These are phyloP conservation scores for Coemansia asiatica DNA, from an alignment of 192 early-diverging fungal species.

Conservation along the genomic window DNA sequence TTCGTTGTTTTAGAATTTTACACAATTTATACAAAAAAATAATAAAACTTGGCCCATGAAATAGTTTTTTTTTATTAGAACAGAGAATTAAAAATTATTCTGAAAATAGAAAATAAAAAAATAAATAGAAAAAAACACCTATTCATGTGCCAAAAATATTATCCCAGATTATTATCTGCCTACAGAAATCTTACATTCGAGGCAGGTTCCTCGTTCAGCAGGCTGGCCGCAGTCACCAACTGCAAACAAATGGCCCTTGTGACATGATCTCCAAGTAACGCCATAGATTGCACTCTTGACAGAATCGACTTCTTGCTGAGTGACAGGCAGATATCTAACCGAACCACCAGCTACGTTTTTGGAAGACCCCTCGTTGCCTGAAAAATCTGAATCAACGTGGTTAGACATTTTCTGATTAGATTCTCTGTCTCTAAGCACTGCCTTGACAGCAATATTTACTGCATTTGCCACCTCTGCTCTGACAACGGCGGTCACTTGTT, in stretches of 20 bases:
- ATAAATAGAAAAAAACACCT: background rate
- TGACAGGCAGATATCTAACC: slow-evolving; percentile 18
- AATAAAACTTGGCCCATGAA: no score
- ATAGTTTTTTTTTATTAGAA: slow-evolving; percentile 1
- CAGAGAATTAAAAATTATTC: background rate
- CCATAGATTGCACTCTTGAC: slow-evolving; percentile 36
- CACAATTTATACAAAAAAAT: no score
- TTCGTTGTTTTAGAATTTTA: no score
- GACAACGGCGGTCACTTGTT: background rate
- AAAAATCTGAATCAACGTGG: background rate
- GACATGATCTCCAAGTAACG: slow-evolving; percentile 23
- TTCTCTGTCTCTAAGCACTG: background rate
- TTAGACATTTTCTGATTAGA: background rate
- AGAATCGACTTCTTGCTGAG: slow-evolving; percentile 16
- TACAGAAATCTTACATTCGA: slow-evolving; percentile 31
- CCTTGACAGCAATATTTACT: background rate
- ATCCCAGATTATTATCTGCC: no score
- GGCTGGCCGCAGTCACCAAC: slow-evolving; percentile 43
- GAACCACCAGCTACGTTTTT: no score
- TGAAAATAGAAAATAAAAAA: background rate
- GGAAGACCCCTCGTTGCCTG: no score
- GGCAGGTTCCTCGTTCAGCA: slow-evolving; percentile 10
- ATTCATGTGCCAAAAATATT: no score
- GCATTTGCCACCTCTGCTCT: slow-evolving; percentile 5
- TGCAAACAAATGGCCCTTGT: slow-evolving; percentile 29